Conservation (phyloP, 2,329 filamentous ascomycete genomes). For the Fusarium foetens region DNA sequence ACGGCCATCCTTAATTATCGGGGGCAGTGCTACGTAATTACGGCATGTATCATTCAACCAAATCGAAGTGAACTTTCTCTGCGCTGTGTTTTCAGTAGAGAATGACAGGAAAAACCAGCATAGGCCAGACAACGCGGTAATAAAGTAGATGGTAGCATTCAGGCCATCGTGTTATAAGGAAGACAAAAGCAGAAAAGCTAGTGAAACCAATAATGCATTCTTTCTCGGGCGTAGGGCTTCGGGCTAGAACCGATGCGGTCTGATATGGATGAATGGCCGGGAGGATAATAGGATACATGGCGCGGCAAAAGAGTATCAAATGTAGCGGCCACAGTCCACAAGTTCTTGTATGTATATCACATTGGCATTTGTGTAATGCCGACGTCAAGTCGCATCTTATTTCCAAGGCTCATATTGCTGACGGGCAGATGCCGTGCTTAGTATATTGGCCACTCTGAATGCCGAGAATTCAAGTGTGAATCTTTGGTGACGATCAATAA, state of each 20-base stretch:
- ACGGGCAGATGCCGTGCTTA: slow-evolving; percentile 10
- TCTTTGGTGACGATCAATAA: slow-evolving; percentile 24
- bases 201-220: slow-evolving; percentile 22
- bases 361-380: slow-evolving; percentile 1
- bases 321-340: not conserved
- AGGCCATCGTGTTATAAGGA: not conserved
- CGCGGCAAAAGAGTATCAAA: not conserved
- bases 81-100: not conserved
- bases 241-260: slow-evolving; percentile 13
- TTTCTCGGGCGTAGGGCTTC: slow-evolving; percentile 38
- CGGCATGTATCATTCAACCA: not conserved
- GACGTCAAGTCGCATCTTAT: slow-evolving; percentile 19
- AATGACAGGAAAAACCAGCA: not conserved
- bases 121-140: not conserved
- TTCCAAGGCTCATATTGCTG: slow-evolving; percentile 2
- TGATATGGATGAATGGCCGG: slow-evolving; percentile 12
- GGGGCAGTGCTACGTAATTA: not conserved
- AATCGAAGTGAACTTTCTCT: not conserved
- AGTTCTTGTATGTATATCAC: not conserved
- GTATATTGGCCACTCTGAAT: slow-evolving; percentile 25
- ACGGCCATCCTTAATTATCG: not conserved
- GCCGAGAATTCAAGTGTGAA: slow-evolving; percentile 21
- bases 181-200: not conserved
- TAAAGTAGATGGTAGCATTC: not conserved
- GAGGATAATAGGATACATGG: not conserved